Base-by-base conservation (phyloP, 305 asterid species). In the Solanum hybrid region DNA sequence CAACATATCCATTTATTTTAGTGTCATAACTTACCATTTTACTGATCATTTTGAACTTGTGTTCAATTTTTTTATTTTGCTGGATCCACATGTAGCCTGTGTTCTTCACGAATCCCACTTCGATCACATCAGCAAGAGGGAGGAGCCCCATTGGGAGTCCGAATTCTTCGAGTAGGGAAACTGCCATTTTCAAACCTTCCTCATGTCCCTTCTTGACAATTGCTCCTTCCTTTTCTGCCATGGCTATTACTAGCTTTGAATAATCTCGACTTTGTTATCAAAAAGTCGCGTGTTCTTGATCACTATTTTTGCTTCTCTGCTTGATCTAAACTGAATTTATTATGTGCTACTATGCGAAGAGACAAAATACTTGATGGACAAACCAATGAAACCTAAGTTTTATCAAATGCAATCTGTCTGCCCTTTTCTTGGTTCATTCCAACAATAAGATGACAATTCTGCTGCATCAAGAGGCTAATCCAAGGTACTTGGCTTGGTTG, bases 31-130 rank as follows among this genome's bases (percentile, higher is more conserved):
- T 92, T 89, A 93, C 98, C 12, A 89, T 93, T 90, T 95, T 95
- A 93, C 93, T 93, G 36, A 96, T 95, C 88, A 94, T 88, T 92
- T 94, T 94, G 95, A 93, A 96, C 34, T 66, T 89, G 76, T 95
- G 97, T 85, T 95, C 97, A 2, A 95, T 91, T 85, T 93, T 95
- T 77, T 94, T 94, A 88, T 89, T 91, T 89, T 95, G 98, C 37
- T 87, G 88, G 87, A 95, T 94, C 96, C 97, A 96, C 95, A 94
- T 93, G 93, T 96, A 94, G 1, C 98, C 97, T 0, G 93, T 94
- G 92, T 75, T 81, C 88, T 93, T 92, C 88, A 94, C 97, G 40
- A 95, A 94, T 2, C 98, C 99, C 0, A 94, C 97, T 88, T 96
- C 98, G 12, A 92, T 24, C 85, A 95, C 96, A 22, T 95, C 95